Evolutionary conservation across 805 yeast genomes (phyloP).

Genomic region (Tetrapisispora iriomotensis): DNA sequence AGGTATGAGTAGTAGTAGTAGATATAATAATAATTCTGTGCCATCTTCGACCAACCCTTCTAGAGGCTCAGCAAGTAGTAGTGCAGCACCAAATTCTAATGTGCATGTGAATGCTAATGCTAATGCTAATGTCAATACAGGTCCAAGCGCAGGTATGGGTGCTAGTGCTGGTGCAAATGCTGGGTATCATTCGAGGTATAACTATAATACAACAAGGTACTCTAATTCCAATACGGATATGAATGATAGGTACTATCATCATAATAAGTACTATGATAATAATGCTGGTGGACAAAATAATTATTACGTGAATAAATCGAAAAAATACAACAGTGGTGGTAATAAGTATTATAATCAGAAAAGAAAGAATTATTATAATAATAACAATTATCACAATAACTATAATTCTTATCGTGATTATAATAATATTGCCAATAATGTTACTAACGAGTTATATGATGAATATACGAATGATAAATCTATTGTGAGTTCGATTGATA

Average conservation of each 20-base stretch:
- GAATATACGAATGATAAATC: not conserved
- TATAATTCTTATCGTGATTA: not conserved
- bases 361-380: not conserved
- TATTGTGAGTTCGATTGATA: too few relatives aligned
- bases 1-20: not conserved
- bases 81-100: too few relatives aligned
- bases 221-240: not conserved
- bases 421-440: not conserved
- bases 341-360: constrained; percentile 1
- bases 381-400: not conserved
- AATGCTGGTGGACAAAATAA: not conserved
- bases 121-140: too few relatives aligned
- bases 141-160: not conserved
- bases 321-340: not conserved
- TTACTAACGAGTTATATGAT: not conserved
- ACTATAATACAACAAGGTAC: not conserved
- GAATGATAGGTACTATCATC: not conserved
- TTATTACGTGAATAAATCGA: not conserved
- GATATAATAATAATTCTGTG: too few relatives aligned
- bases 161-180: not conserved
- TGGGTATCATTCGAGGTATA: not conserved
- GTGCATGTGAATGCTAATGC: too few relatives aligned
- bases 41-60: too few relatives aligned
- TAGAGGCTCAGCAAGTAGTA: too few relatives aligned
- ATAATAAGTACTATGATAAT: not conserved